A percentile compares a stretch with the other conserved stretches of the same genome.
These are phyloP conservation scores for Gloeopeniophorella convolvens DNA, from an alignment of 768 basidiomycete genomes.

Conservation along the genomic window DNA sequence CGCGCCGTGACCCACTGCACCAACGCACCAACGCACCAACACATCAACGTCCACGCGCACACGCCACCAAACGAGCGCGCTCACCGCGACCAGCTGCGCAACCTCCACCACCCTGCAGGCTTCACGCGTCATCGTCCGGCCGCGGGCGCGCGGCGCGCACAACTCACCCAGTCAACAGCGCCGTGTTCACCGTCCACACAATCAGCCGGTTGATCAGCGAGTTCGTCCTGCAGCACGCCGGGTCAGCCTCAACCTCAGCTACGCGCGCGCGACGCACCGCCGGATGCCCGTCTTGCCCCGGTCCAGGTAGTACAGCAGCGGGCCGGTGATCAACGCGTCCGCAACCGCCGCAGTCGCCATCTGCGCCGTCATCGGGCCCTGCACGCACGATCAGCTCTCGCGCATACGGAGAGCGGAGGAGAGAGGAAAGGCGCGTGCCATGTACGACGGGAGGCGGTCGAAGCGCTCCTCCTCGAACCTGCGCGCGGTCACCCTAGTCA, in stretches of 20 bases:
- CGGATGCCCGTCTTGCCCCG: slow-evolving; percentile 1
- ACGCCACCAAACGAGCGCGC: not conserved
- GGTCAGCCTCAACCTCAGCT: not conserved
- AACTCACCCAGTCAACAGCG: slow-evolving; percentile 5
- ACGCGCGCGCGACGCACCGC: not conserved
- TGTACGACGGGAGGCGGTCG: not conserved
- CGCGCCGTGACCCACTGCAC: slow-evolving; percentile 4
- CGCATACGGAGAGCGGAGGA: not conserved
- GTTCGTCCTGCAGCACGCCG: slow-evolving; percentile 1
- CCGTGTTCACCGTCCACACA: slow-evolving; percentile 7
- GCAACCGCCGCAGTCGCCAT: not conserved
- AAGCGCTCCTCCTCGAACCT: not conserved
- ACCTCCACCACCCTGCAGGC: not conserved
- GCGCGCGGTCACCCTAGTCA: too few species aligned
- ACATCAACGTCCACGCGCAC: not conserved
- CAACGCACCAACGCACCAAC: not conserved
- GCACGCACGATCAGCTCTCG: not conserved
- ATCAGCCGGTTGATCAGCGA: slow-evolving; percentile 10
- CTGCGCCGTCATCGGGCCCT: not conserved
- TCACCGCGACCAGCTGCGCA: slow-evolving; percentile 8
- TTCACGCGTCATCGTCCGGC: not conserved
- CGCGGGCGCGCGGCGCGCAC: not conserved
- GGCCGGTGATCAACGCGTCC: slow-evolving; percentile 5
- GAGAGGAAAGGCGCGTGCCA: not conserved
- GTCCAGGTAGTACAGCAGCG: slow-evolving; percentile 14